phyloP scores from a whole-genome alignment of 495 filamentous ascomycete species.

The Hypoxylon fuscum region DNA sequence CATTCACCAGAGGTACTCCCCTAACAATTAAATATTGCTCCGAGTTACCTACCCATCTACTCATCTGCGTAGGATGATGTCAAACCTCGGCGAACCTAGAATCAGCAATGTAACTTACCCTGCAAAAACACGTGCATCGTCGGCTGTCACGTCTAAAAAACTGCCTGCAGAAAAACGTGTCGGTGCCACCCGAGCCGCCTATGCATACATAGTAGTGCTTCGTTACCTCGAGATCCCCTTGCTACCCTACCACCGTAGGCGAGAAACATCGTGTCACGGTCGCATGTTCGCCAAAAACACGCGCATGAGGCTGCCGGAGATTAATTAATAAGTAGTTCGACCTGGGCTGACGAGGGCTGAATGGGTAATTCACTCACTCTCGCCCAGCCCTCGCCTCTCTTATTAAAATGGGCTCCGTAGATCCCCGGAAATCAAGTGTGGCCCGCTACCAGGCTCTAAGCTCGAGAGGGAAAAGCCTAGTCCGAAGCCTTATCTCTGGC shows the following conservation, averaged over 20 bases:
- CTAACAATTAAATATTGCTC: conserved; percentile 24
- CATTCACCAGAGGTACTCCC: conserved; percentile 10
- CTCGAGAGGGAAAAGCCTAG: conserved; percentile 9
- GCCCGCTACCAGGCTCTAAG: conserved; percentile 6
- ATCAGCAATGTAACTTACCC: conserved; percentile 3
- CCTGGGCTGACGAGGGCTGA: conserved; percentile 21
- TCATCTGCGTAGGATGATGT: conserved; percentile 21
- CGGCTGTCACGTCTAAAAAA: background rate
- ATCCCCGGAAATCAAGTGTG: conserved; percentile 30
- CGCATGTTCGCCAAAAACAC: conserved; percentile 7
- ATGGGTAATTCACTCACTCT: background rate
- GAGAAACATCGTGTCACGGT: conserved; percentile 22
- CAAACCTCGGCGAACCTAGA: conserved; percentile 10
- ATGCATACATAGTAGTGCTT: too few species aligned
- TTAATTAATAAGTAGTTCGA: conserved; percentile 6
- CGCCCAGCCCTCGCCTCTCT: conserved; percentile 8
- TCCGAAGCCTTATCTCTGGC: conserved; percentile 31
- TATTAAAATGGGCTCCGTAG: conserved; percentile 17
- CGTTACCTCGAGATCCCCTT: too few species aligned
- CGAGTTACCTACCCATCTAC: background rate
- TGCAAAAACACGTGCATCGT: conserved; percentile 7
- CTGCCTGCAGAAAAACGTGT: background rate
- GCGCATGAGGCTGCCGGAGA: conserved; percentile 34
- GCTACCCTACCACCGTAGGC: background rate
- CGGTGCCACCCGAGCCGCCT: conserved; percentile 13